Percentiles rank a stretch among this genome's conserved stretches.
phyloP scores from a whole-genome alignment of 257 asterid genomes.

The Eucommia ulmoides region DNA sequence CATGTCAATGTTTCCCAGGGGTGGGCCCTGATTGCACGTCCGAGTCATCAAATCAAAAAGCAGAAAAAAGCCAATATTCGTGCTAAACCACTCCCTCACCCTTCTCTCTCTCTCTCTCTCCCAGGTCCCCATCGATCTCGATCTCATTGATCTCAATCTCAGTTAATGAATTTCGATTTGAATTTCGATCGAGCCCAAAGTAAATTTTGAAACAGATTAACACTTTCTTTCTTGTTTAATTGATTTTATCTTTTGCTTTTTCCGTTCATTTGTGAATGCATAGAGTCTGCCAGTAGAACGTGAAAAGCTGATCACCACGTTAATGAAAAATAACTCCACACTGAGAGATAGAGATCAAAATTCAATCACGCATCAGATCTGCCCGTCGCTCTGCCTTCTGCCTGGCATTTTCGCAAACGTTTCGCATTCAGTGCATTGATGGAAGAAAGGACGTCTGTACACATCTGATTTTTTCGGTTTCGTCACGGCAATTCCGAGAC shows the following conservation, averaged over 20 bases:
- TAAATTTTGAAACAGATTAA: no score
- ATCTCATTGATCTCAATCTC: not conserved
- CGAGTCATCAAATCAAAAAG: not conserved
- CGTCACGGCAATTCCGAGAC: constrained; percentile 30
- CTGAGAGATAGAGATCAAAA: constrained; percentile 19
- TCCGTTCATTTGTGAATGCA: constrained; percentile 10
- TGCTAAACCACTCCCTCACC: constrained; percentile 25
- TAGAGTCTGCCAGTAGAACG: not conserved
- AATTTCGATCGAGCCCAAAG: no score
- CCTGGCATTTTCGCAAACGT: constrained; percentile 23
- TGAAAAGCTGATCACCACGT: not conserved
- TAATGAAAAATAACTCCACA: not conserved
- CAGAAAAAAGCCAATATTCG: constrained; percentile 24
- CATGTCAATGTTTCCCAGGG: no score
- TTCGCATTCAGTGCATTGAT: constrained; percentile 48
- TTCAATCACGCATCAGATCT: constrained; percentile 21
- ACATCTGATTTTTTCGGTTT: constrained; percentile 12
- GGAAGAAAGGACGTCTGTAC: constrained; percentile 1
- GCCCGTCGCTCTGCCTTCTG: constrained; percentile 20
- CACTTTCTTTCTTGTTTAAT: constrained; percentile 7
- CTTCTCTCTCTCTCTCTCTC: constrained; percentile 13
- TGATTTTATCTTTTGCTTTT: no score
- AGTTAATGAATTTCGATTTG: not conserved
- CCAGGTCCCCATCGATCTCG: not conserved
- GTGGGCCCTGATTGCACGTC: no score